Conservation (phyloP, 257 asterid species). For the Salvia miltiorrhiza region DNA sequence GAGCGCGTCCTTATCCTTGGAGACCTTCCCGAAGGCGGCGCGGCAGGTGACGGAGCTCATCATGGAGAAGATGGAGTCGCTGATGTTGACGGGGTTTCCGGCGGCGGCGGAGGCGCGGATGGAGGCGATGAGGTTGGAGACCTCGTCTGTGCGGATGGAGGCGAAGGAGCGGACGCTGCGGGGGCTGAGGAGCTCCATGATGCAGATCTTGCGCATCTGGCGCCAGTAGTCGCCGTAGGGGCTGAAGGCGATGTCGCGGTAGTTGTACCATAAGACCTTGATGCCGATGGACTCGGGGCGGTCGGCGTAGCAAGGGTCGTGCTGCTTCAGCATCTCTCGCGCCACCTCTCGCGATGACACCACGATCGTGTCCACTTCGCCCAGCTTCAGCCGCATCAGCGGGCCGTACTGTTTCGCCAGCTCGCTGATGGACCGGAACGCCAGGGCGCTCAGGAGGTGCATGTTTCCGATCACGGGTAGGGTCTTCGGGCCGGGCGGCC, state of each 20-base stretch:
- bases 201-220: conserved; percentile 20
- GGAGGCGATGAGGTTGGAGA: neutral
- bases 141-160: conserved; percentile 20
- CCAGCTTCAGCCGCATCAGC: conserved; percentile 3
- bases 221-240: conserved; percentile 25
- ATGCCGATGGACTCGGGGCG: neutral
- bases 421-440: neutral
- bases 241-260: conserved; percentile 11
- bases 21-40: conserved; percentile 20
- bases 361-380: neutral
- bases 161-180: conserved; percentile 17
- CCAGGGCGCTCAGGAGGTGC: neutral
- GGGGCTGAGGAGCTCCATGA: conserved; percentile 19
- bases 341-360: neutral
- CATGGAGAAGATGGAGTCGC: neutral
- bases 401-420: neutral
- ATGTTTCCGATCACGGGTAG: conserved; percentile 9
- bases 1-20: neutral
- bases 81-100: conserved; percentile 9
- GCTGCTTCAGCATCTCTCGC: neutral
- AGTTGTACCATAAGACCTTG: conserved; percentile 21
- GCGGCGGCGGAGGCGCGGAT: neutral
- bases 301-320: neutral
- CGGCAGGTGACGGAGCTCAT: conserved; percentile 22
- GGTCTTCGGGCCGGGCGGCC: conserved; percentile 1